Evolutionary conservation across 176 grass and related monocot genomes (phyloP).

Genomic region (Oryza nivara): DNA sequence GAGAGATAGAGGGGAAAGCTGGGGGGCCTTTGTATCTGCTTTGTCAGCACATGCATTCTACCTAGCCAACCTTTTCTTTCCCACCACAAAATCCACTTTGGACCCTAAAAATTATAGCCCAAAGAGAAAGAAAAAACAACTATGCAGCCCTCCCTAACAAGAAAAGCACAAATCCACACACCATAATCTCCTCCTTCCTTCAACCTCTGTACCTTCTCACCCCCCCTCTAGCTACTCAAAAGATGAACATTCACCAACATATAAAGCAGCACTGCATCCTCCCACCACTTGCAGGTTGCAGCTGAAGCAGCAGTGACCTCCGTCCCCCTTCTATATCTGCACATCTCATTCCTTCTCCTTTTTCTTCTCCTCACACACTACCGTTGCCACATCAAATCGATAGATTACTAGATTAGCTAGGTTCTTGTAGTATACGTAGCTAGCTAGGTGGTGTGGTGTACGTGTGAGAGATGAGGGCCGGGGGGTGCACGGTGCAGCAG

Average conservation of each 20-base stretch:
- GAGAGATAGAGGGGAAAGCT: conserved; percentile 47
- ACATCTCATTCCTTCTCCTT: not conserved
- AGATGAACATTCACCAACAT: conserved; percentile 42
- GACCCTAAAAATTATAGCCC: conserved; percentile 32
- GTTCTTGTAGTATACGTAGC: not conserved
- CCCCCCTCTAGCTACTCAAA: conserved; percentile 28
- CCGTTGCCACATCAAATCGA: conserved; percentile 16
- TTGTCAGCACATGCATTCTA: conserved; percentile 85
- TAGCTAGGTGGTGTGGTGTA: not conserved
- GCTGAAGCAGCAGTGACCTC: conserved; percentile 22
- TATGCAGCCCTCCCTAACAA: conserved; percentile 66
- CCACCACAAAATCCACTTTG: conserved; percentile 73
- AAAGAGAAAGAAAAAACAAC: conserved; percentile 34
- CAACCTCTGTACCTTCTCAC: conserved; percentile 32
- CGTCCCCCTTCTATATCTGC: conserved; percentile 45
- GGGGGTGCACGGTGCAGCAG: conserved; percentile 89
- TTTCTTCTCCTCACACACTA: conserved; percentile 10
- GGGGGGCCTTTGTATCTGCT: conserved; percentile 67
- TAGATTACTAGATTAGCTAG: not conserved
- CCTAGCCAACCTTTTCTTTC: conserved; percentile 49
- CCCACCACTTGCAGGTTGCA: conserved; percentile 36
- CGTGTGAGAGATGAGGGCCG: conserved; percentile 72
- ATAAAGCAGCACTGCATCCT: conserved; percentile 54
- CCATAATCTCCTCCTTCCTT: conserved; percentile 32
- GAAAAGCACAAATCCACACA: conserved; percentile 77